A percentile compares a stretch with the other conserved stretches of the same genome.
phyloP scores from a whole-genome alignment of 805 yeast genomes.

The Blastobotrys mokoenaii region DNA sequence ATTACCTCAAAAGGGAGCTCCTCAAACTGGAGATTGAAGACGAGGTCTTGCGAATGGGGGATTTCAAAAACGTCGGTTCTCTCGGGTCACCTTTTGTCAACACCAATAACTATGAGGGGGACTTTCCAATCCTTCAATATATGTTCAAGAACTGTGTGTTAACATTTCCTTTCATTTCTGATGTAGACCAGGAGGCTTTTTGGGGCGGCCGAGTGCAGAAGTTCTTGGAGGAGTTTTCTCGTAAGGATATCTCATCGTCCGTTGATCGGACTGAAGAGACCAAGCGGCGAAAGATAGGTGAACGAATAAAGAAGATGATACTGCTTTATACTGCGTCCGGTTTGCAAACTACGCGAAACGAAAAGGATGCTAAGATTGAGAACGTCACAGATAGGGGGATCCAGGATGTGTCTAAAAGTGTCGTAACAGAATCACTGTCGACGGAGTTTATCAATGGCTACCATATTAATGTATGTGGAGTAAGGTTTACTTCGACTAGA shows the following conservation, averaged over 20 bases:
- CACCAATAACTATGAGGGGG: conserved; percentile 14
- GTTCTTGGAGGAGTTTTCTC: conserved; percentile 70
- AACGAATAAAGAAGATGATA: conserved; percentile 53
- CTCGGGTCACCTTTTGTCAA: conserved; percentile 71
- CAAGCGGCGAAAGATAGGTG: conserved; percentile 50
- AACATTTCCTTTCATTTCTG: conserved; percentile 66
- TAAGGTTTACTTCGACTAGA: conserved; percentile 30
- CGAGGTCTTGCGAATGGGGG: conserved; percentile 55
- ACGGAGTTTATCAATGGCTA: conserved; percentile 41
- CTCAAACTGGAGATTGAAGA: conserved; percentile 49
- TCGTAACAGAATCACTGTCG: conserved; percentile 12
- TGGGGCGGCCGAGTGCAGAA: conserved; percentile 78
- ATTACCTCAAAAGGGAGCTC: conserved; percentile 77
- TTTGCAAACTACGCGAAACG: conserved; percentile 40
- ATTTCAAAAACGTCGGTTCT: conserved; percentile 52
- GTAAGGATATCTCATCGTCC: conserved; percentile 61
- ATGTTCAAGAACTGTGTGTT: conserved; percentile 54
- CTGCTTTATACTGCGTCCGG: conserved; percentile 69
- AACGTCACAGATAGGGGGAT: conserved; percentile 18
- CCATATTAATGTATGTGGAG: conserved; percentile 63
- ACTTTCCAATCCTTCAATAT: conserved; percentile 62
- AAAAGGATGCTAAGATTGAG: conserved; percentile 22
- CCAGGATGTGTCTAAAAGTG: conserved; percentile 10
- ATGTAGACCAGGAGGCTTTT: conserved; percentile 46
- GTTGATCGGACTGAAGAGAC: conserved; percentile 70